phyloP scores from a whole-genome alignment of 768 basidiomycete genomes.

The Leucocoprinus leucothites region DNA sequence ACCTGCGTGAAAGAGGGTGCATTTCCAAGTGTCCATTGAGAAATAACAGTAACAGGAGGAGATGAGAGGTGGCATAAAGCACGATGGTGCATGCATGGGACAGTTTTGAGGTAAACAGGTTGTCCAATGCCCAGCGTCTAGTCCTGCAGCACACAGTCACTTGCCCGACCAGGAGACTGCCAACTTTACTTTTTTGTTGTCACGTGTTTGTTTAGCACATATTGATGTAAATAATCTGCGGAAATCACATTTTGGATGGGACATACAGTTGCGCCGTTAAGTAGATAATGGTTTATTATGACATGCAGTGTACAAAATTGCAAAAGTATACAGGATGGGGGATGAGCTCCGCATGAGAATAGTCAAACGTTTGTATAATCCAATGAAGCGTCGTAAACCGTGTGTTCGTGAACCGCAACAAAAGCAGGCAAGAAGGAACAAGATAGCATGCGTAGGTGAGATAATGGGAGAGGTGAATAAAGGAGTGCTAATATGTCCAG shows the following conservation, averaged over 20 bases:
- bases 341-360: not conserved
- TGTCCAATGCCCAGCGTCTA: slow-evolving; percentile 7
- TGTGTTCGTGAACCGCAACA: slow-evolving; percentile 5
- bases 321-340: slow-evolving; percentile 4
- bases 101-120: slow-evolving; percentile 14
- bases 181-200: slow-evolving; percentile 6
- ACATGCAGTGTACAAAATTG: not conserved
- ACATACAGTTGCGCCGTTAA: too few relatives aligned
- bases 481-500: not conserved
- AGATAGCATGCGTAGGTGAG: not conserved
- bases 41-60: slow-evolving; percentile 16
- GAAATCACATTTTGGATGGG: too few relatives aligned
- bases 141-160: not conserved
- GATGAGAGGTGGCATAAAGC: slow-evolving; percentile 32
- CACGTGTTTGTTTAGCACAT: not conserved
- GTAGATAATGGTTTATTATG: too few relatives aligned
- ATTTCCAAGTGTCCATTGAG: slow-evolving; percentile 17
- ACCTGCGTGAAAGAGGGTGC: slow-evolving; percentile 34
- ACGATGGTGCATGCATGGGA: slow-evolving; percentile 52
- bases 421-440: not conserved
- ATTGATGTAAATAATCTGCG: too few relatives aligned
- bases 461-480: not conserved
- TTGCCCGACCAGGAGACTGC: not conserved
- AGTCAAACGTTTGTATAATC: slow-evolving; percentile 4
- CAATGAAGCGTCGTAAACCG: not conserved